Conservation (phyloP, 495 filamentous ascomycete species). For the Chaetomium cochliodes region DNA sequence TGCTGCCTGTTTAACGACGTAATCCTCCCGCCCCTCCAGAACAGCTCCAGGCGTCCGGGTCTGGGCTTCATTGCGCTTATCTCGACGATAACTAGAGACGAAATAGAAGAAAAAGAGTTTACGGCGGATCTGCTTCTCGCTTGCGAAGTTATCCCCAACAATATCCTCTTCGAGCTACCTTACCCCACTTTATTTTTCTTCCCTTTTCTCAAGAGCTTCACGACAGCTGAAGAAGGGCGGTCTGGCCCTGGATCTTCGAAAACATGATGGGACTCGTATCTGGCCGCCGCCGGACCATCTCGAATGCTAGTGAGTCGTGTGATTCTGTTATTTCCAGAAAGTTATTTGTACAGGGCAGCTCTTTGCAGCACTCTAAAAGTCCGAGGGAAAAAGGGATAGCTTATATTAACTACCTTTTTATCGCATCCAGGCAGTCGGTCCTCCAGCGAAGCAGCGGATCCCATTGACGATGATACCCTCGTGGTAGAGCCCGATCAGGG, state of each 20-base stretch:
- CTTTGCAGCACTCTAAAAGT: conserved; percentile 22
- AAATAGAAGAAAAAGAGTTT: background rate
- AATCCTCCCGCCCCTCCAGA: conserved; percentile 5
- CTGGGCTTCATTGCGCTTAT: background rate
- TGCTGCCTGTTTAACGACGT: conserved; percentile 24
- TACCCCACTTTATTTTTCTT: conserved; percentile 17
- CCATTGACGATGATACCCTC: conserved; percentile 67
- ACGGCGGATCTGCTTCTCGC: background rate
- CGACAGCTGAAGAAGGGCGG: background rate
- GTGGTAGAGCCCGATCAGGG: conserved; percentile 75
- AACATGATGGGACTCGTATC: conserved; percentile 39
- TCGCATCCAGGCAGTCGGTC: conserved; percentile 48
- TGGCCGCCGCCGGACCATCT: conserved; percentile 38
- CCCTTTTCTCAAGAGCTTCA: conserved; percentile 14
- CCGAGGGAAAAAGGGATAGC: conserved; percentile 30
- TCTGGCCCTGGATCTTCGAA: background rate
- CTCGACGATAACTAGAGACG: background rate
- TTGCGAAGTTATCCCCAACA: background rate
- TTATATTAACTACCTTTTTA: conserved; percentile 21
- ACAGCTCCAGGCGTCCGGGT: conserved; percentile 7
- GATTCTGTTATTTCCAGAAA: conserved; percentile 10
- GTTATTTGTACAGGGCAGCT: conserved; percentile 28
- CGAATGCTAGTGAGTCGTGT: conserved; percentile 40
- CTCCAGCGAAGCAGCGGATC: conserved; percentile 42
- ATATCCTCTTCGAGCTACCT: background rate